These are phyloP conservation scores for Penicillium bovifimosum DNA, from an alignment of 495 filamentous ascomycete species.

Conservation along the genomic window DNA sequence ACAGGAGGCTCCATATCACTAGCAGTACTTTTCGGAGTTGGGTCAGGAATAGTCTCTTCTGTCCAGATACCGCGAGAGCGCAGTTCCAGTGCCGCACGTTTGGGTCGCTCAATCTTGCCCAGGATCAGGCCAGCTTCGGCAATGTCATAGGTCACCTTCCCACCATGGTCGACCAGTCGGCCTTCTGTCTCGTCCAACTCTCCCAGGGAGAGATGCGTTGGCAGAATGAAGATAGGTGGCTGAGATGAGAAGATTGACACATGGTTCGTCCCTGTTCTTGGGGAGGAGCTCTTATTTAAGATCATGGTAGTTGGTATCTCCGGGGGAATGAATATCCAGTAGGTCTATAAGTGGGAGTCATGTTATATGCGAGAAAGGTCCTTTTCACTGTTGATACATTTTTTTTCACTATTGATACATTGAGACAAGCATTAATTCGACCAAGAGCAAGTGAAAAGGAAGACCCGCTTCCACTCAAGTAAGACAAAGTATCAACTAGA, in stretches of 20 bases:
- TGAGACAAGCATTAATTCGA: no score
- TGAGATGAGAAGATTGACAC: constrained; percentile 17
- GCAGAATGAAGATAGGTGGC: constrained; percentile 69
- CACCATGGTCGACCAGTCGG: constrained; percentile 48
- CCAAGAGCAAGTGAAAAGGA: no score
- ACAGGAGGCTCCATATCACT: constrained; percentile 8
- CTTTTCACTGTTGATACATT: no score
- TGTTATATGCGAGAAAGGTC: no score
- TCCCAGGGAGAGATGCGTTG: constrained; percentile 58
- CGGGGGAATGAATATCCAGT: no score
- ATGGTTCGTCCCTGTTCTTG: background rate
- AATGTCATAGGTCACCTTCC: constrained; percentile 63
- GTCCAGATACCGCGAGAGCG: constrained; percentile 57
- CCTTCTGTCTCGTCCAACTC: constrained; percentile 59
- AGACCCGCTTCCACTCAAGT: no score
- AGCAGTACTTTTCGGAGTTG: background rate
- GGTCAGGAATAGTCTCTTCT: constrained; percentile 39
- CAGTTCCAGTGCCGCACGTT: constrained; percentile 72
- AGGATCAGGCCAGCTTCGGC: constrained; percentile 69
- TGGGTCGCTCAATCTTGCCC: constrained; percentile 60
- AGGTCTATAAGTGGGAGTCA: no score
- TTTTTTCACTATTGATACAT: no score
- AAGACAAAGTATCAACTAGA: no score
- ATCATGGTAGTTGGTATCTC: background rate
- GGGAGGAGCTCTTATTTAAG: background rate